These are phyloP conservation scores for Penicillium sp. DNA, from an alignment of 2,329 filamentous ascomycete genomes.

Conservation along the genomic window DNA sequence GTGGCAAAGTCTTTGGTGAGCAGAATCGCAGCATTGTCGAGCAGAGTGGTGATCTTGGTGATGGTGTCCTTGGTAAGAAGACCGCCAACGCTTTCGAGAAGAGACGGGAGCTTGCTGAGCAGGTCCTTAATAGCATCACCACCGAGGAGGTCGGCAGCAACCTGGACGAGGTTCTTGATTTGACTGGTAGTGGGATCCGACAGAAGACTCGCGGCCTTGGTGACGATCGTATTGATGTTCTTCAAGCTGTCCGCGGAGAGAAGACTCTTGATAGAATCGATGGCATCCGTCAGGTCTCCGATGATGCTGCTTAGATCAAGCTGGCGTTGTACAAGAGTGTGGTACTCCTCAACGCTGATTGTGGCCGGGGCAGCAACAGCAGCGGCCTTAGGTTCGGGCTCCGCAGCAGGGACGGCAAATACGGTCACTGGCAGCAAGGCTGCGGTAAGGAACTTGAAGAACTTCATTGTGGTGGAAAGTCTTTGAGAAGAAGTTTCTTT, in stretches of 20 bases:
- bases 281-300: conserved; percentile 12
- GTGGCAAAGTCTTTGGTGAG: conserved; percentile 14
- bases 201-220: conserved; percentile 5
- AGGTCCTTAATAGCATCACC: conserved; percentile 10
- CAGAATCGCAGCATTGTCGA: conserved; percentile 13
- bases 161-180: conserved; percentile 13
- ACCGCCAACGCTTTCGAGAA: conserved; percentile 12
- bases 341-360: conserved; percentile 11
- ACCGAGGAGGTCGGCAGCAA: conserved; percentile 11
- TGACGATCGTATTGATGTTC: conserved; percentile 17
- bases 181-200: conserved; percentile 11
- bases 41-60: conserved; percentile 12
- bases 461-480: conserved; percentile 16
- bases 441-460: conserved; percentile 16
- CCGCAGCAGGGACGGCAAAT: conserved; percentile 16
- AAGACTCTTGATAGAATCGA: conserved; percentile 15
- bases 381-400: conserved; percentile 14
- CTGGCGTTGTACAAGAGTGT: conserved; percentile 6
- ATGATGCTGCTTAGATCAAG: conserved; percentile 11
- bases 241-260: conserved; percentile 18
- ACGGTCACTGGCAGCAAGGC: conserved; percentile 17
- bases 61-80: conserved; percentile 11
- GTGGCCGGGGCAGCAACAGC: not conserved
- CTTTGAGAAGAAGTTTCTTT: not conserved
- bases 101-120: conserved; percentile 10